These are phyloP conservation scores for Artemisia argyi DNA, from an alignment of 129 eudicot genomes.

Conservation along the genomic window DNA sequence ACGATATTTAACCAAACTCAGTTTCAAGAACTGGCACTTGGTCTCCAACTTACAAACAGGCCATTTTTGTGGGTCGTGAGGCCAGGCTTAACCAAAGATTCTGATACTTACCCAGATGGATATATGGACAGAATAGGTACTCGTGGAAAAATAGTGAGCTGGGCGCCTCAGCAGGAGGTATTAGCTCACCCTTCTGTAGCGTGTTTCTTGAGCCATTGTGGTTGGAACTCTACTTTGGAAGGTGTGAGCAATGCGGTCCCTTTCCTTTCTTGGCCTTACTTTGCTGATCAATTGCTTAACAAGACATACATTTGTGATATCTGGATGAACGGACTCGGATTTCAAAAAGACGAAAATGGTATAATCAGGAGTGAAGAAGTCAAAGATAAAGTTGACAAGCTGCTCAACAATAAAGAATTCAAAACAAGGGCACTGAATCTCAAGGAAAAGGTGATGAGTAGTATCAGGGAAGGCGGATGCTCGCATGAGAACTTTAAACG, in stretches of 20 bases:
- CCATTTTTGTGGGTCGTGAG: constrained; percentile 69
- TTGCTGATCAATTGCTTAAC: constrained; percentile 61
- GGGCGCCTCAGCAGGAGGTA: constrained; percentile 71
- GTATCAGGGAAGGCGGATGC: constrained; percentile 28
- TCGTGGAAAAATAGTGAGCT: constrained; percentile 44
- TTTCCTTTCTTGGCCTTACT: constrained; percentile 76
- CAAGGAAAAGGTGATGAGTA: constrained; percentile 23
- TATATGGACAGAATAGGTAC: constrained; percentile 36
- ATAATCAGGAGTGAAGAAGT: constrained; percentile 4
- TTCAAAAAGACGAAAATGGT: constrained; percentile 9
- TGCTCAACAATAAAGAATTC: constrained; percentile 18
- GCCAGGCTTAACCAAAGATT: constrained; percentile 15
- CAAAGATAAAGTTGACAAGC: constrained; percentile 32
- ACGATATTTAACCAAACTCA: constrained; percentile 42
- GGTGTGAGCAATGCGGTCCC: constrained; percentile 61
- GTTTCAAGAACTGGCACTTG: constrained; percentile 55
- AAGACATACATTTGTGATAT: constrained; percentile 50
- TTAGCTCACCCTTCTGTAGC: constrained; percentile 59
- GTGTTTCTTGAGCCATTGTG: constrained; percentile 67
- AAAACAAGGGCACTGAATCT: constrained; percentile 34
- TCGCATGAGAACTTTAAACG: constrained; percentile 33
- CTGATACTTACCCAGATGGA: constrained; percentile 36
- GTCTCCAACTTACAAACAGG: constrained; percentile 46
- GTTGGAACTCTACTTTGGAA: constrained; percentile 74
- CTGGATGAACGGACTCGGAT: constrained; percentile 55